Base-by-base conservation (phyloP, 2,329 filamentous ascomycete species). In the Apiospora kogelbergensis region DNA sequence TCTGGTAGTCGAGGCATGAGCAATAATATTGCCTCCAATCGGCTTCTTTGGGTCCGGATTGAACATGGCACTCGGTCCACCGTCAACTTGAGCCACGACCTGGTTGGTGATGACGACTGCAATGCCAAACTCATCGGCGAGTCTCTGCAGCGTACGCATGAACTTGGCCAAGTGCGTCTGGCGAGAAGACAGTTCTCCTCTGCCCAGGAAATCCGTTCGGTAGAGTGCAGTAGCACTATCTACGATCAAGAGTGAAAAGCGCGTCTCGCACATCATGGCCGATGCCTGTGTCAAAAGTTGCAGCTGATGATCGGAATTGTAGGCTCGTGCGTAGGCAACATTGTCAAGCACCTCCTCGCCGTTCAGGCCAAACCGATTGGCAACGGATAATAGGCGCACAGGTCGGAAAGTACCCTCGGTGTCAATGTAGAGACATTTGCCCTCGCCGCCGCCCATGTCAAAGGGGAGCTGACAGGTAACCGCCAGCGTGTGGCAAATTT, bases 41-140 rank as follows among this genome's bases (percentile, higher is more conserved):
- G 96, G 96, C 81, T 99, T 99, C 88, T 99, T 99, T 9, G 96
- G 96, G 77, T 99, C 97, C 0, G 97, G 96, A 75, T 99, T 99
- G 85, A 97, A 99, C 96, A 99, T 99, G 71, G 95, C 91, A 77
- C 92, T 95, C 40, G 95, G 95, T 3, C 96, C 96, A 72, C 96
- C 96, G 78, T 99, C 96, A 10, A 99, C 96, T 80, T 99, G 97
- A 11, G 96, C 96, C 48, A 99, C 97, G 40, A 99, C 96, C 80
- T 99, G 96, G 78, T 99, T 99, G 57, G 96, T 98, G 77, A 99
- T 99, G 75, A 99, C 94, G 9, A 99, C 96, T 0, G 96, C 96
- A 74, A 99, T 98, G 69, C 96, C 96, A 78, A 99, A 99, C 80
- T 92, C 90, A 74, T 92, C 90, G 4, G 90, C 90, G 30, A 96